Evolutionary conservation across 169 alveolate species (phyloP).

Genomic region (Plasmodium vinckei): DNA sequence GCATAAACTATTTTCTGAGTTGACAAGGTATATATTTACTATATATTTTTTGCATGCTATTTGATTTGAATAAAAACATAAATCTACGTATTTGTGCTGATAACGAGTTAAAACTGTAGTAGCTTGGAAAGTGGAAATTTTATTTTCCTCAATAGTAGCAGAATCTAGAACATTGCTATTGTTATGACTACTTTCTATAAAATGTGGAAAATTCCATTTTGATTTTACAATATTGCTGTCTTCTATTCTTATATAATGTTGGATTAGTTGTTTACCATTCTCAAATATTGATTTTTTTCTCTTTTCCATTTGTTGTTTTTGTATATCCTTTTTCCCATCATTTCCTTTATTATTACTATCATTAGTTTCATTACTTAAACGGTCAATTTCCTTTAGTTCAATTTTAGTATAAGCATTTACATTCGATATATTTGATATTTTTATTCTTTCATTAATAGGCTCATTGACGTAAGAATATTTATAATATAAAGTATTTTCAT

Average conservation of each 20-base stretch:
- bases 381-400: slow-evolving; percentile 49
- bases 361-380: slow-evolving; percentile 11
- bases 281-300: not conserved
- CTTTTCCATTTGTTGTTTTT: slow-evolving; percentile 18
- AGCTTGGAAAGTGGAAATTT: not conserved
- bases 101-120: slow-evolving; percentile 33
- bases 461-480: slow-evolving; percentile 56
- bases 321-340: slow-evolving; percentile 8
- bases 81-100: slow-evolving; percentile 63
- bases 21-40: slow-evolving; percentile 29
- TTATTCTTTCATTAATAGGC: slow-evolving; percentile 60
- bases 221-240: slow-evolving; percentile 48
- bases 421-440: slow-evolving; percentile 56
- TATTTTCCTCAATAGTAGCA: not conserved
- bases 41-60: slow-evolving; percentile 68
- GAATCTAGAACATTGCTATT: not conserved
- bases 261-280: slow-evolving; percentile 2
- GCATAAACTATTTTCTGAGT: slow-evolving; percentile 18
- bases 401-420: slow-evolving; percentile 40
- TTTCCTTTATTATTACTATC: slow-evolving; percentile 7
- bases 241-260: slow-evolving; percentile 24
- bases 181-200: not conserved
- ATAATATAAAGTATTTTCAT: slow-evolving; percentile 60
- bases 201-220: slow-evolving; percentile 17
- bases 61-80: slow-evolving; percentile 62